phyloP scores from a whole-genome alignment of 2,329 filamentous ascomycete genomes.

The Stylonectria norvegica region DNA sequence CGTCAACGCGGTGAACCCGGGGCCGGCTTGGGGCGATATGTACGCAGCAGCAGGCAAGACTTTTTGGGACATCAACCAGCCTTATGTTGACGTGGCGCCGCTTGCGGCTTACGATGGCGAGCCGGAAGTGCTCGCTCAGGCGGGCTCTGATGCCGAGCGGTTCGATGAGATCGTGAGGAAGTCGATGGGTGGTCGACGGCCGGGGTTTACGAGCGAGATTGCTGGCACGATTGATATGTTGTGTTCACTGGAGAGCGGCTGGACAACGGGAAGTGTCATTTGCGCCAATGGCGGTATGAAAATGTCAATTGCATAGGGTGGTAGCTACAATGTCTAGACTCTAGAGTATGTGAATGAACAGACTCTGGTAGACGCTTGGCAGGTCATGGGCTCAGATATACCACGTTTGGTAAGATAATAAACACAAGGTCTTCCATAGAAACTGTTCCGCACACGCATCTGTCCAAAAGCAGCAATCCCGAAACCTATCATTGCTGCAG shows the following conservation, averaged over 20 bases:
- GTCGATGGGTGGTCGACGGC: slow-evolving; percentile 33
- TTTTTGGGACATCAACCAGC: slow-evolving; percentile 39
- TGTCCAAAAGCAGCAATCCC: neutral
- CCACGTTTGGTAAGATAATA: no score
- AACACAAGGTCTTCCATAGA: no score
- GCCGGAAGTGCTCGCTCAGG: slow-evolving; percentile 27
- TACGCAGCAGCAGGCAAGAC: slow-evolving; percentile 38
- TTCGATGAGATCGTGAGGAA: slow-evolving; percentile 34
- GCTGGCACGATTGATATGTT: slow-evolving; percentile 70
- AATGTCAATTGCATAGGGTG: slow-evolving; percentile 34
- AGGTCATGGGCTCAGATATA: no score
- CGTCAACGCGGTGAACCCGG: slow-evolving; percentile 57
- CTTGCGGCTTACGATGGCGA: slow-evolving; percentile 34
- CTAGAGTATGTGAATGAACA: no score
- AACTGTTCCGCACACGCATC: no score
- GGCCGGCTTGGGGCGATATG: slow-evolving; percentile 53
- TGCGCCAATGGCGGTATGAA: slow-evolving; percentile 61
- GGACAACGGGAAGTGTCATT: slow-evolving; percentile 69
- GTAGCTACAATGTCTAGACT: no score
- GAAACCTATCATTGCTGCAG: neutral
- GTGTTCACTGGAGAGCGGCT: slow-evolving; percentile 61
- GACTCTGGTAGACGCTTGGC: no score
- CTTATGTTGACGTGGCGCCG: slow-evolving; percentile 36
- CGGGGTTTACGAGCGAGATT: slow-evolving; percentile 50
- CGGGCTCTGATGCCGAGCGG: slow-evolving; percentile 29